phyloP scores from a whole-genome alignment of 2,329 filamentous ascomycete species.

The Colletotrichum sp. region DNA sequence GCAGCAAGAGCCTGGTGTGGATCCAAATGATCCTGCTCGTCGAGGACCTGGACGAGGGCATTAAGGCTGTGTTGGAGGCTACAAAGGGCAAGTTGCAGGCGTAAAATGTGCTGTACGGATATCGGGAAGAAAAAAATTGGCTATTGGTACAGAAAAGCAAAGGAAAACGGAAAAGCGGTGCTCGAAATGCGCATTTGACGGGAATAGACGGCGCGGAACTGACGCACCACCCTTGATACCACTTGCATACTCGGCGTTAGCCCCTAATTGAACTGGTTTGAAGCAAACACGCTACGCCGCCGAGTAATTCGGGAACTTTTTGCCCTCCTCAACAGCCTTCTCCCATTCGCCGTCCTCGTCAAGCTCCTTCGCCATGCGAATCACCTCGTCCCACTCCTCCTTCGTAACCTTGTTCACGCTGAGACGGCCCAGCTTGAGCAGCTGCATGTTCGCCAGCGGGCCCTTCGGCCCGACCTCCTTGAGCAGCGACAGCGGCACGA shows the following conservation, averaged over 20 bases:
- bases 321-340: conserved; percentile 5
- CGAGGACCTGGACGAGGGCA: conserved; percentile 58
- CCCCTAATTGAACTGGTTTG: conserved; percentile 3
- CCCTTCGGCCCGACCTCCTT: conserved; percentile 69
- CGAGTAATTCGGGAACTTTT: conserved; percentile 15
- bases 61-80: conserved; percentile 60
- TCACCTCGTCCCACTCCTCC: conserved; percentile 62
- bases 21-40: conserved; percentile 56
- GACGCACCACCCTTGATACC: conserved; percentile 12
- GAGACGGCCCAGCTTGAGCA: conserved; percentile 76
- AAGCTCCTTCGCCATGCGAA: conserved; percentile 17
- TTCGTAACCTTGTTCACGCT: conserved; percentile 57
- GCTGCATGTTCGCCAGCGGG: conserved; percentile 73
- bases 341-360: conserved; percentile 16
- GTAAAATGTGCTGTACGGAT: neutral
- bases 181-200: conserved; percentile 1
- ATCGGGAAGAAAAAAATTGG: neutral
- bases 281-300: neutral
- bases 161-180: neutral
- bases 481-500: conserved; percentile 71
- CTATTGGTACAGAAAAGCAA: neutral
- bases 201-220: conserved; percentile 11
- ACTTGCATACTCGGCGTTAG: conserved; percentile 10
- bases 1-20: conserved; percentile 58
- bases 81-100: conserved; percentile 43